phyloP scores from a whole-genome alignment of 1,284 basidiomycete genomes.

The Sutorius eximius region DNA sequence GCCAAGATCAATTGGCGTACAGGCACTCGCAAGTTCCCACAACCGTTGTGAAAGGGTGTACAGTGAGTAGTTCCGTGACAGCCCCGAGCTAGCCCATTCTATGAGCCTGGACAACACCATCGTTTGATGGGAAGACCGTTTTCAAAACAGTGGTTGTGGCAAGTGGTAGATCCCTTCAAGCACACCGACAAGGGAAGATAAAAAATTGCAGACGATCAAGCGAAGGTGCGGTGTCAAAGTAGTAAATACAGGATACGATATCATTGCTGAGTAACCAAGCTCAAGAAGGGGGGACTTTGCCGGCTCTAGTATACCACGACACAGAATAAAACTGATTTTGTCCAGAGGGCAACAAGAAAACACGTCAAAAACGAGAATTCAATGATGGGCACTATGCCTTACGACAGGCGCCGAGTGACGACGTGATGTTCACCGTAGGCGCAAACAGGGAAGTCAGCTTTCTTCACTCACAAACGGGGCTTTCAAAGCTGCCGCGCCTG shows the following conservation, averaged over 20 bases:
- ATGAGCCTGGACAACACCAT: constrained; percentile 15
- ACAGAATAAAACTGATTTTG: constrained; percentile 9
- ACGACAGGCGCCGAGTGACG: not conserved
- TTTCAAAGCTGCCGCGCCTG: constrained; percentile 25
- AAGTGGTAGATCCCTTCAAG: not conserved
- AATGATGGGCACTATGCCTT: not conserved
- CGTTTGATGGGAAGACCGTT: constrained; percentile 7
- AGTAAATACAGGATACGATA: constrained; percentile 13
- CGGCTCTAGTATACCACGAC: not conserved
- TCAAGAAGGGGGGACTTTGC: not conserved
- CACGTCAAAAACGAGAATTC: not conserved
- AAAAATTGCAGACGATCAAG: not conserved
- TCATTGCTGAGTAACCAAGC: constrained; percentile 5
- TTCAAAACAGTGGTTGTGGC: not conserved
- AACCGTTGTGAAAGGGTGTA: constrained; percentile 1
- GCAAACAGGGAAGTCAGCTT: constrained; percentile 2
- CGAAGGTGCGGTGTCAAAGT: not conserved
- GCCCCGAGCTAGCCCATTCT: not conserved
- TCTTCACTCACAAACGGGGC: not conserved
- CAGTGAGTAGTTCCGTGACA: constrained; percentile 3
- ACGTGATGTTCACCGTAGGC: not conserved
- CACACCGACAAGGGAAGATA: not conserved
- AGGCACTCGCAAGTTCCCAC: constrained; percentile 2
- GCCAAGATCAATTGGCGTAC: constrained; percentile 2
- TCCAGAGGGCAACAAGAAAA: constrained; percentile 8